A percentile compares a stretch with the other conserved stretches of the same genome.
phyloP scores from a whole-genome alignment of 768 basidiomycete genomes.

The Mycena polygramma region DNA sequence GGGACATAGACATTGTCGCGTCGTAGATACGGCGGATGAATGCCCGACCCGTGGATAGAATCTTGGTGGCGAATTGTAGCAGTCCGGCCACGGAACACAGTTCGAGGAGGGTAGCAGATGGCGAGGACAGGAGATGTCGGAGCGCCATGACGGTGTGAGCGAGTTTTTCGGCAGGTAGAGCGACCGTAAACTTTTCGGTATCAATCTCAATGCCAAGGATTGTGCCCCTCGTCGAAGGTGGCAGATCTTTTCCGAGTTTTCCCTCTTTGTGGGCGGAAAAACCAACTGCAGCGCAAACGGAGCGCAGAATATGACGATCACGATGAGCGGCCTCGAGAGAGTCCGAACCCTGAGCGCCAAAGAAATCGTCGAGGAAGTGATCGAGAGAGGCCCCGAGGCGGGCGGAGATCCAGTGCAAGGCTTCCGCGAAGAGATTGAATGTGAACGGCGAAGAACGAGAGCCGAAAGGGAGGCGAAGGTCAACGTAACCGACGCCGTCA shows the following conservation, averaged over 20 bases:
- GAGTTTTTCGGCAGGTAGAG: slow-evolving; percentile 12
- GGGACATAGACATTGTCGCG: not conserved
- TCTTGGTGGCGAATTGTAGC: slow-evolving; percentile 3
- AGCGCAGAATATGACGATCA: not conserved
- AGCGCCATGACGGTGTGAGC: not conserved
- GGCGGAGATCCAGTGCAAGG: slow-evolving; percentile 12
- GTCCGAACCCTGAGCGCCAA: slow-evolving; percentile 3
- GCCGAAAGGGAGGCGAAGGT: slow-evolving; percentile 11
- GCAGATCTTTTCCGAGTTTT: slow-evolving; percentile 5
- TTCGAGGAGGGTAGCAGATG: slow-evolving; percentile 1
- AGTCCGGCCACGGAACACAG: not conserved
- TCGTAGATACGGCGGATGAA: slow-evolving; percentile 4
- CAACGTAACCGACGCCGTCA: slow-evolving; percentile 13
- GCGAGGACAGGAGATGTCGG: not conserved
- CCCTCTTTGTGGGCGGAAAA: slow-evolving; percentile 14
- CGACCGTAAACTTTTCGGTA: slow-evolving; percentile 2
- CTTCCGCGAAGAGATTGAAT: slow-evolving; percentile 17
- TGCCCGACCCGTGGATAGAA: not conserved
- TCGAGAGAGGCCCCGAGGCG: slow-evolving; percentile 3
- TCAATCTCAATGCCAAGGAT: slow-evolving; percentile 22
- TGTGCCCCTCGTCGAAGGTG: slow-evolving; percentile 4
- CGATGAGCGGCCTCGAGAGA: not conserved
- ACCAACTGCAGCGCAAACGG: not conserved
- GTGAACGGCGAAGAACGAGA: slow-evolving; percentile 13
- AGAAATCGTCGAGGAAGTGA: slow-evolving; percentile 22